Evolutionary conservation across 495 filamentous ascomycete genomes (phyloP), one percentile per base, ranked within the genome.

Genomic region (Penicillium bialowiezense): DNA sequence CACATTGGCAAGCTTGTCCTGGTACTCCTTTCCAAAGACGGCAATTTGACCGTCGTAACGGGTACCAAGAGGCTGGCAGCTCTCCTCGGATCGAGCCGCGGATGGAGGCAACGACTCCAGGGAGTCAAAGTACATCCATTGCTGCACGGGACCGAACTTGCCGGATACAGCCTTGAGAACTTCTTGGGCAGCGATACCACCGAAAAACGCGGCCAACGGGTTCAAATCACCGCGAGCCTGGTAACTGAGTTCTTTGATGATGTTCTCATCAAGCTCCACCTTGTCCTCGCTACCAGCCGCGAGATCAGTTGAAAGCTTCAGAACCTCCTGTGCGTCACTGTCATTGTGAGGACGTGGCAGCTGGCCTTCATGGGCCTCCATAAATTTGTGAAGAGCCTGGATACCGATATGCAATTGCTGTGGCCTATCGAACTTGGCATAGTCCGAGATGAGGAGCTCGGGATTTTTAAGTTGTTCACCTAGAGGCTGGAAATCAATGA

Each of bases 11-110:
- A 99, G 75, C 75, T 95, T 97, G 31, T 96, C 88, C 64, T 97
- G 95, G 71, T 83, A 97, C 39, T 96, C 89, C 54, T 80, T 86
- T 41, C 95, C 95, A 55, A 97, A 96, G 1, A 99, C 95, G 7
- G 89, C 93, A 58, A 99, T 93, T 59, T 99, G 93, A 7, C 93
- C 95, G 66, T 97, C 95, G 61, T 99, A 97, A 41, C 95, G 87
- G 26, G 82, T 83, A 24, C 85, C 85, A 14, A 78, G 72, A 19
- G 93, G 93, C 60, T 87, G 84, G 79, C 93, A 97, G 38, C 82
- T 74, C 62, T 95, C 90, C 66, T 96, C 90, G 2, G 86, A 90
- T 48, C 95, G 86, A 43, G 76, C 73, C 19, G 69, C 73, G 5
- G 81, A 86, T 5, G 81, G 73, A 12, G 95, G 91, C 31, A 99